Percentiles rank a stretch among this genome's conserved stretches.
Evolutionary conservation across 208 protist genomes (phyloP).

Genomic region (Balamuthia mandrillaris): DNA sequence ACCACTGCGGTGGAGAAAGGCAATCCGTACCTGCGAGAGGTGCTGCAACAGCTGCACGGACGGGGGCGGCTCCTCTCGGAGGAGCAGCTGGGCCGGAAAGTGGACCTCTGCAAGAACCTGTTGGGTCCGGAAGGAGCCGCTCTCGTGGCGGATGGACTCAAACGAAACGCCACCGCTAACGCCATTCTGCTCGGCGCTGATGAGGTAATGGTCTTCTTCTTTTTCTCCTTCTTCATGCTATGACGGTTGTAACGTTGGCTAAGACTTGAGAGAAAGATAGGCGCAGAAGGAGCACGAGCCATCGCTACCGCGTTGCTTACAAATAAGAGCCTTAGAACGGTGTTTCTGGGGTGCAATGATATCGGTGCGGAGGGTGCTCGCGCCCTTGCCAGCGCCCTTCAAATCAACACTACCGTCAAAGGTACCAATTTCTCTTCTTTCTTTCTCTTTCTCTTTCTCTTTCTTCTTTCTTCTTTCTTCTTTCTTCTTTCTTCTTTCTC

Average conservation of each 20-base stretch:
- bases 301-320: not conserved
- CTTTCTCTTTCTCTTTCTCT: not conserved
- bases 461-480: not conserved
- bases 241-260: no score
- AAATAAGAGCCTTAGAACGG: not conserved
- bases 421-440: not conserved
- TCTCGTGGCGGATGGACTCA: not conserved
- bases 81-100: no score
- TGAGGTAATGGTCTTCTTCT: not conserved
- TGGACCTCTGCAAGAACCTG: not conserved
- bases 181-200: not conserved
- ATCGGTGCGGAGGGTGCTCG: not conserved
- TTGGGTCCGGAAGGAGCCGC: not conserved
- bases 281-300: not conserved
- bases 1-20: no score
- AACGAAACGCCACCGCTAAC: not conserved
- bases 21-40: no score
- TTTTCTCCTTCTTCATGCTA: not conserved
- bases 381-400: not conserved
- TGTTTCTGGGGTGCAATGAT: constrained; percentile 18
- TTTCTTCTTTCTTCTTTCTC: not conserved
- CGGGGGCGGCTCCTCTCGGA: no score
- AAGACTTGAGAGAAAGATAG: no score
- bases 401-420: not conserved
- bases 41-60: no score